A percentile compares a stretch with the other conserved stretches of the same genome.
phyloP scores from a whole-genome alignment of 257 asterid species.

The Ligustrum vulgare region DNA sequence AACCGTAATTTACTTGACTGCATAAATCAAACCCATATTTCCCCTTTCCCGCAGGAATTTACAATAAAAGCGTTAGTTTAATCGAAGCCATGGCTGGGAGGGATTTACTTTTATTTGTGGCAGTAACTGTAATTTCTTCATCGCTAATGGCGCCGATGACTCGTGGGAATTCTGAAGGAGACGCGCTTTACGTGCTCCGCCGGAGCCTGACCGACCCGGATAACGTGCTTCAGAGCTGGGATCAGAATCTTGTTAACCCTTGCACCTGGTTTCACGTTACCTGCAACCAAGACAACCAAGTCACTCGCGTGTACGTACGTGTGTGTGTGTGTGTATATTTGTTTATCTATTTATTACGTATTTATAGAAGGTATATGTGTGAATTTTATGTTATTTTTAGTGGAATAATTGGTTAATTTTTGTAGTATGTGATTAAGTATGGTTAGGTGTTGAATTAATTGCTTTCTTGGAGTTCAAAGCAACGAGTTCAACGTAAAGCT shows the following conservation, averaged over 20 bases:
- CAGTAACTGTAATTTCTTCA: background rate
- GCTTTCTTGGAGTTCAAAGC: background rate
- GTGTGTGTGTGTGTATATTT: too few relatives aligned
- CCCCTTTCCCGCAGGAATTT: background rate
- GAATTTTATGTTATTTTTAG: background rate
- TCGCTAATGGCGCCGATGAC: constrained; percentile 11
- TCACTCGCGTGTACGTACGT: constrained; percentile 45
- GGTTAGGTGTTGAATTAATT: background rate
- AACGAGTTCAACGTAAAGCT: background rate
- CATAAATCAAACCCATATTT: background rate
- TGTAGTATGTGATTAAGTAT: background rate
- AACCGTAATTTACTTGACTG: background rate
- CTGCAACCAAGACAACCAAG: constrained; percentile 51
- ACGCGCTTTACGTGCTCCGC: constrained; percentile 75
- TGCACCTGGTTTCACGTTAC: constrained; percentile 82
- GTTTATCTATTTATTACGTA: background rate
- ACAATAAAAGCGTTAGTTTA: background rate
- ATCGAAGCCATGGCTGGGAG: background rate
- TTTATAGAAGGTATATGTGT: background rate
- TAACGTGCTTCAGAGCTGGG: constrained; percentile 86
- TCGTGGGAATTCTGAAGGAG: constrained; percentile 66
- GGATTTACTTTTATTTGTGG: background rate
- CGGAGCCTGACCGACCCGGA: constrained; percentile 77
- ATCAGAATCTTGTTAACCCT: constrained; percentile 78
- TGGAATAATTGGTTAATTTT: background rate